Percentiles rank a stretch among this genome's conserved stretches.
Conservation (phyloP, 2,329 filamentous ascomycete genomes). For the Colletotrichum viniferum region DNA sequence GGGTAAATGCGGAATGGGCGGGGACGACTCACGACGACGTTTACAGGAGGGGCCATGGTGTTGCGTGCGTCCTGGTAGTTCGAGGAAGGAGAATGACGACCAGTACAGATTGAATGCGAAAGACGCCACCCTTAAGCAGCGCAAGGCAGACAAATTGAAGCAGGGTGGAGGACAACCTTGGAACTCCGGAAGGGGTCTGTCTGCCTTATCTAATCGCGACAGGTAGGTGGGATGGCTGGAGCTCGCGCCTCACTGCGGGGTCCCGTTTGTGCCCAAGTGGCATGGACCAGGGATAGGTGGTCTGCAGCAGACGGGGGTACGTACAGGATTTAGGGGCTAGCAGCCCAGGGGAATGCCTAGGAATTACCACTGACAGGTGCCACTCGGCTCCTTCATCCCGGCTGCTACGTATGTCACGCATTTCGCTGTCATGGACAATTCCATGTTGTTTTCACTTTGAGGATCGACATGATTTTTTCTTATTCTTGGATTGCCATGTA, state of each 20-base stretch:
- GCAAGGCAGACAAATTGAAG: constrained; percentile 9
- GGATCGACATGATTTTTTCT: not conserved
- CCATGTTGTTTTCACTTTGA: not conserved
- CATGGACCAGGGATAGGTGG: not conserved
- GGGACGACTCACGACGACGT: constrained; percentile 34
- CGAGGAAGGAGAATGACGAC: not conserved
- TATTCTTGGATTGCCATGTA: not conserved
- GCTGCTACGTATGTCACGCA: not conserved
- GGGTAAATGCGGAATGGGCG: constrained; percentile 24
- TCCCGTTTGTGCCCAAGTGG: constrained; percentile 13
- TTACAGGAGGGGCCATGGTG: constrained; percentile 39
- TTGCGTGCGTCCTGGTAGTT: not conserved
- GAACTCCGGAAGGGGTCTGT: constrained; percentile 4
- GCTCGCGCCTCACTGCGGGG: constrained; percentile 19
- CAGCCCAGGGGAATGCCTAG: not conserved
- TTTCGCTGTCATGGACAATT: not conserved
- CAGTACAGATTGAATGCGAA: not conserved
- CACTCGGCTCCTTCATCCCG: not conserved
- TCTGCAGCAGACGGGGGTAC: not conserved
- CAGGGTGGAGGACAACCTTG: not conserved
- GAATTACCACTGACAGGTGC: not conserved
- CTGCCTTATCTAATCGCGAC: constrained; percentile 20
- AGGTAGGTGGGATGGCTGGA: constrained; percentile 15
- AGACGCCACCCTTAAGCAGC: not conserved
- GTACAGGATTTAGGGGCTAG: not conserved